These are phyloP conservation scores for Wilcoxina mikolae DNA, from an alignment of 495 filamentous ascomycete species.

Conservation along the genomic window DNA sequence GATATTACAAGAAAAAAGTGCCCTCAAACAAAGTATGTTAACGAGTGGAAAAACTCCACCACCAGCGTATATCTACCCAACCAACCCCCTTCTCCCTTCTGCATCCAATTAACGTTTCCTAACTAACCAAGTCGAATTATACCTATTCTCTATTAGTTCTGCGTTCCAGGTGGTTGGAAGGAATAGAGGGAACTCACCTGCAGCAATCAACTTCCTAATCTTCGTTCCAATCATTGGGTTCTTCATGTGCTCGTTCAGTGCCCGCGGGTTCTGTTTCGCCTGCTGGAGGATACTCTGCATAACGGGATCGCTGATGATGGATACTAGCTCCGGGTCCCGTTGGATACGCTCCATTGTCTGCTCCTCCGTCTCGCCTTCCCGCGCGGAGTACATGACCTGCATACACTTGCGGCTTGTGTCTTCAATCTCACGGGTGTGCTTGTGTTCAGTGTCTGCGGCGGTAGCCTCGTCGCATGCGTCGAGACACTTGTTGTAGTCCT, in stretches of 20 bases:
- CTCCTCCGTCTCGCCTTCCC: conserved; percentile 91
- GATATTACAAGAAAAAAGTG: too few species aligned
- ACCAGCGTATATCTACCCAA: not conserved
- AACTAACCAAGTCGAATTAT: conserved; percentile 2
- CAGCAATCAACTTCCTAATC: conserved; percentile 82
- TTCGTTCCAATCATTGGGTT: conserved; percentile 69
- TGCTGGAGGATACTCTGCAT: conserved; percentile 80
- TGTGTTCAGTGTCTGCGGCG: conserved; percentile 58
- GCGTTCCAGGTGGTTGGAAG: not conserved
- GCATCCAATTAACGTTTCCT: not conserved
- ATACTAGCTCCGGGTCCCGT: conserved; percentile 72
- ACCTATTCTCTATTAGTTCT: not conserved
- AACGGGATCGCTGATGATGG: conserved; percentile 82
- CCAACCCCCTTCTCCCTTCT: not conserved
- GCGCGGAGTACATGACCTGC: conserved; percentile 68
- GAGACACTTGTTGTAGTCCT: conserved; percentile 85
- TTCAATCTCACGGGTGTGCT: conserved; percentile 78
- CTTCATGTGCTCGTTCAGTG: conserved; percentile 91
- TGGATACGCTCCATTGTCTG: conserved; percentile 85
- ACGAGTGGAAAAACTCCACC: not conserved
- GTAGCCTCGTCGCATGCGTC: conserved; percentile 75
- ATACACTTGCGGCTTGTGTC: conserved; percentile 91
- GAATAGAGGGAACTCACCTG: conserved; percentile 35
- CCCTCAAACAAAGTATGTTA: too few species aligned
- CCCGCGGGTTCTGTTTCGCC: conserved; percentile 81